Percentiles rank a stretch among this genome's conserved stretches.
Conservation (phyloP, 2,329 filamentous ascomycete species). For the Spiromastix sp. region DNA sequence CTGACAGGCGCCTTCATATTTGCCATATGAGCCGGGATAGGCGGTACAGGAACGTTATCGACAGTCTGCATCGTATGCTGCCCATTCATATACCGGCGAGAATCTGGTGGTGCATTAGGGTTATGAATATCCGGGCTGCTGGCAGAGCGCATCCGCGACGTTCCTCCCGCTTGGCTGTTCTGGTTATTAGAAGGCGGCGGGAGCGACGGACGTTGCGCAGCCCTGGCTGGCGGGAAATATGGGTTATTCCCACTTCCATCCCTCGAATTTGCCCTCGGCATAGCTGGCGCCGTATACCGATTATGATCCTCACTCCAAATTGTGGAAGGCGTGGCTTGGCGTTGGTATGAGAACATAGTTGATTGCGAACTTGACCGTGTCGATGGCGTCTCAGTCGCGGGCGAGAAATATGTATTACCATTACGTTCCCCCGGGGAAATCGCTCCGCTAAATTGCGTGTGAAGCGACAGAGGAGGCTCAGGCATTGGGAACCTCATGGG, state of each 20-base stretch:
- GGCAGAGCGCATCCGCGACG: slow-evolving; percentile 75
- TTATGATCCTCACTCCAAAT: slow-evolving; percentile 58
- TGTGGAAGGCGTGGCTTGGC: slow-evolving; percentile 55
- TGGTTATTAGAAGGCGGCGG: slow-evolving; percentile 53
- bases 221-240: slow-evolving; percentile 48
- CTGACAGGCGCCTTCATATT: slow-evolving; percentile 53
- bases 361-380: slow-evolving; percentile 40
- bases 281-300: slow-evolving; percentile 79
- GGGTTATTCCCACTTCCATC: slow-evolving; percentile 58
- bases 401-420: slow-evolving; percentile 90
- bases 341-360: slow-evolving; percentile 70
- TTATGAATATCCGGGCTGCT: slow-evolving; percentile 91
- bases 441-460: slow-evolving; percentile 43
- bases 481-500: slow-evolving; percentile 64
- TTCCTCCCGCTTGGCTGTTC: slow-evolving; percentile 45
- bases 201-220: slow-evolving; percentile 61
- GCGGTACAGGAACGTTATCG: slow-evolving; percentile 59
- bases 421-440: slow-evolving; percentile 52
- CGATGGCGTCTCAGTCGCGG: slow-evolving; percentile 60
- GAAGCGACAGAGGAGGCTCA: slow-evolving; percentile 56
- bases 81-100: slow-evolving; percentile 41
- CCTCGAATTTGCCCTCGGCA: slow-evolving; percentile 69
- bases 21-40: slow-evolving; percentile 61
- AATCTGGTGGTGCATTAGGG: slow-evolving; percentile 43
- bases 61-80: slow-evolving; percentile 44